Evolutionary conservation across 139 green algal genomes (phyloP).

Genomic region (Spirogloea muscicola): DNA sequence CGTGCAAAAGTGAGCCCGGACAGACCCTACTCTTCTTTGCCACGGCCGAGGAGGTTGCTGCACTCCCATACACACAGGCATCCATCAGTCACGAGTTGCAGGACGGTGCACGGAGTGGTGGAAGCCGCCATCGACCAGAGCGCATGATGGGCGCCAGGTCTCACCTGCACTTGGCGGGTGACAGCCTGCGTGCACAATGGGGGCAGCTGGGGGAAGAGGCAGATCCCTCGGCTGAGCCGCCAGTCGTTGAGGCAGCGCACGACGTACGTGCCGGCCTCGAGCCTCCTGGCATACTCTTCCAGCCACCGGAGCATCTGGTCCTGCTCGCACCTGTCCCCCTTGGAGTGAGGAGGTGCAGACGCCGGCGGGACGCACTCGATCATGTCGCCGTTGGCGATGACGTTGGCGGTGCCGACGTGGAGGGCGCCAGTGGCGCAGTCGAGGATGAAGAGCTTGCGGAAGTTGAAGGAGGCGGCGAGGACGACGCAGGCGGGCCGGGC

Average conservation of each 20-base stretch:
- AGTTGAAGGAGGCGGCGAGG: not conserved
- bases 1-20: too few relatives aligned
- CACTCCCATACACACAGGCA: too few relatives aligned
- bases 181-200: slow-evolving; percentile 46
- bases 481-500: not conserved
- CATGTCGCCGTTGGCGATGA: not conserved
- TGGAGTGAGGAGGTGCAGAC: too few relatives aligned
- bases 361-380: not conserved
- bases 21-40: too few relatives aligned
- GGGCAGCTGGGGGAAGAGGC: slow-evolving; percentile 51
- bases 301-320: slow-evolving; percentile 62
- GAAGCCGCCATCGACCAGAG: too few relatives aligned
- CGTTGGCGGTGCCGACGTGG: slow-evolving; percentile 1
- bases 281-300: slow-evolving; percentile 57
- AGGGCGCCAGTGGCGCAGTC: slow-evolving; percentile 12
- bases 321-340: too few relatives aligned
- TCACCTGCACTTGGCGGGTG: slow-evolving; percentile 60
- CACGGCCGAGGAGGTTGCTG: too few relatives aligned
- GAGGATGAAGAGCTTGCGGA: slow-evolving; percentile 25
- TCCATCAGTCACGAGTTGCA: too few relatives aligned
- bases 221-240: slow-evolving; percentile 46
- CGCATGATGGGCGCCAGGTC: too few relatives aligned
- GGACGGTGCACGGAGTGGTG: too few relatives aligned
- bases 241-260: slow-evolving; percentile 40
- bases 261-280: slow-evolving; percentile 51